phyloP scores from a whole-genome alignment of 306 rosid species.

The Heteromeles arbutifolia region DNA sequence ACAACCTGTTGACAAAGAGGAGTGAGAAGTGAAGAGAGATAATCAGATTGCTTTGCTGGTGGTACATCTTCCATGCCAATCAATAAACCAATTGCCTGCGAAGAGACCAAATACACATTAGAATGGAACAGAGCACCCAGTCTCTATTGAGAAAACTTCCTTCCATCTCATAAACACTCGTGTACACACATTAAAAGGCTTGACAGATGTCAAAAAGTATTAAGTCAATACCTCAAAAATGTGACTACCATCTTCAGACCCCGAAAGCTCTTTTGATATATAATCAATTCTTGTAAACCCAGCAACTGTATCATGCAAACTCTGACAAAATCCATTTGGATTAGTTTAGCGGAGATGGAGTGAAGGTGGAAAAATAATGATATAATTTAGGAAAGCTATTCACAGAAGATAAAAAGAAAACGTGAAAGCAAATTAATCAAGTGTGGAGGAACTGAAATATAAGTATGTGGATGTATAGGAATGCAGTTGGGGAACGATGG shows the following conservation, averaged over 20 bases:
- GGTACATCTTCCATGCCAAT: constrained; percentile 94
- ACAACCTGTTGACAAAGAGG: constrained; percentile 90
- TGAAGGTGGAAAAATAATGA: constrained; percentile 6
- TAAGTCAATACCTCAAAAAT: constrained; percentile 73
- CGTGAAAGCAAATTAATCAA: background rate
- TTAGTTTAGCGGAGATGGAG: constrained; percentile 1
- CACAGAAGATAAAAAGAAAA: constrained; percentile 4
- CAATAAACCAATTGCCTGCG: constrained; percentile 90
- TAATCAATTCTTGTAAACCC: constrained; percentile 58
- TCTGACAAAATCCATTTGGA: constrained; percentile 38
- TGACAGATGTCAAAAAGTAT: background rate
- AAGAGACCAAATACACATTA: constrained; percentile 20
- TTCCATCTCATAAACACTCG: background rate
- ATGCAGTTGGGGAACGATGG: constrained; percentile 1
- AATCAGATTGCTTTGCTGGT: constrained; percentile 73
- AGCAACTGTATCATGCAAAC: constrained; percentile 67
- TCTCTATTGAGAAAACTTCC: background rate
- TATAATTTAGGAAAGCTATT: background rate
- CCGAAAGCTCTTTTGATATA: constrained; percentile 49
- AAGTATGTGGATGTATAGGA: background rate
- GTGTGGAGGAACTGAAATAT: background rate
- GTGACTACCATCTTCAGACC: constrained; percentile 94
- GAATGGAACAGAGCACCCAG: constrained; percentile 8
- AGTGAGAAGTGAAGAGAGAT: constrained; percentile 83
- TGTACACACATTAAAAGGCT: background rate